These are phyloP conservation scores for Halophytophthora polymorphica DNA, from an alignment of 352 stramenopile genomes.

Conservation along the genomic window DNA sequence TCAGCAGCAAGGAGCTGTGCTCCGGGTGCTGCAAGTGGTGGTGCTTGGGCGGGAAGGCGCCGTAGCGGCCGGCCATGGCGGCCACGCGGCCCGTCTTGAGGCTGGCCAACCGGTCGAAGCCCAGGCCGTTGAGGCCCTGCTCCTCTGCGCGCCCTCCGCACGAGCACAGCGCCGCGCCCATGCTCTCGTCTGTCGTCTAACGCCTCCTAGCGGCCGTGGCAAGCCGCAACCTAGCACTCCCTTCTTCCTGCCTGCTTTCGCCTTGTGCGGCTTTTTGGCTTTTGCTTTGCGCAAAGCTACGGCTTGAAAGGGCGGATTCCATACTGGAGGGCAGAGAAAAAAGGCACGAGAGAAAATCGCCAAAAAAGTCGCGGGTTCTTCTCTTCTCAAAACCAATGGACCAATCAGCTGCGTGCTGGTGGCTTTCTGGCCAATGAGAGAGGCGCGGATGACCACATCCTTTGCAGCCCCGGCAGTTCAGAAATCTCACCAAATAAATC, in stretches of 20 bases:
- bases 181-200: constrained; percentile 12
- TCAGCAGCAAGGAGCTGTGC: constrained; percentile 38
- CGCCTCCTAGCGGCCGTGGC: too few species aligned
- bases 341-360: not conserved
- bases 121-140: constrained; percentile 30
- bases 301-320: not conserved
- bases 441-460: too few species aligned
- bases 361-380: not conserved
- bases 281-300: not conserved
- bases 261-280: too few species aligned
- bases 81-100: constrained; percentile 26
- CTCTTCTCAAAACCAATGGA: not conserved
- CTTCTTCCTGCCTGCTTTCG: too few species aligned
- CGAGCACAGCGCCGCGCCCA: constrained; percentile 53
- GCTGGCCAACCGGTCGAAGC: constrained; percentile 36
- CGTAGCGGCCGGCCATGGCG: constrained; percentile 30
- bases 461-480: not conserved
- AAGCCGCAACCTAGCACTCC: too few species aligned
- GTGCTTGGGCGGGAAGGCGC: constrained; percentile 28
- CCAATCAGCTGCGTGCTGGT: not conserved
- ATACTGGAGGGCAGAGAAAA: too few species aligned
- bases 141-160: constrained; percentile 45
- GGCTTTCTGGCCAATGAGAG: not conserved
- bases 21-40: constrained; percentile 29
- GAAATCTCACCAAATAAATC: not conserved